Conservation (phyloP, 2,329 filamentous ascomycete genomes). For the Knufia petricola region DNA sequence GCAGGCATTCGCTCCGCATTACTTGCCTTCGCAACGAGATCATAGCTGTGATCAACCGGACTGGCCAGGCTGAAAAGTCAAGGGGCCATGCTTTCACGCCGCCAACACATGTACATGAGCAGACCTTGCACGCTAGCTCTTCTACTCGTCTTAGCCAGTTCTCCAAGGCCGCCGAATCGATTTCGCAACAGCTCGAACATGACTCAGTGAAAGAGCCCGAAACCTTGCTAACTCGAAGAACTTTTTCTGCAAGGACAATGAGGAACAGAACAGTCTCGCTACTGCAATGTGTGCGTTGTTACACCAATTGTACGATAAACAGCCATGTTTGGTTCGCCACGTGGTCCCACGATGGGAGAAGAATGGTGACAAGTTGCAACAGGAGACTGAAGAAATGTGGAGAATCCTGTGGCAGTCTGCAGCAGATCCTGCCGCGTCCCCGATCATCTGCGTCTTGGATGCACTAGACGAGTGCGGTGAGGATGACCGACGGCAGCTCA, state of each 20-base stretch:
- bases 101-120: too few species aligned
- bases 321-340: conserved; percentile 22
- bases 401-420: conserved; percentile 11
- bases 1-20: neutral
- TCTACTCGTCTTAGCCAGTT: too few species aligned
- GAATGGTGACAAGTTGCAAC: conserved; percentile 14
- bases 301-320: conserved; percentile 28
- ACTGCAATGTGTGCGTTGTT: conserved; percentile 29
- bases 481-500: conserved; percentile 12
- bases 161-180: too few species aligned
- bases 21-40: neutral
- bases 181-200: too few species aligned
- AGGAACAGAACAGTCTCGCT: conserved; percentile 24
- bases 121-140: too few species aligned
- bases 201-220: too few species aligned
- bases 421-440: conserved; percentile 4
- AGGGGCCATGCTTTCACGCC: too few species aligned
- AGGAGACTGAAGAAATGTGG: conserved; percentile 17
- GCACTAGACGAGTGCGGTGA: conserved; percentile 24
- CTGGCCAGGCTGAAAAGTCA: too few species aligned
- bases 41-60: neutral
- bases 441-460: conserved; percentile 23
- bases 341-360: conserved; percentile 12
- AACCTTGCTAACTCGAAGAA: too few species aligned
- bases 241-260: conserved; percentile 33